A percentile compares a stretch with the other conserved stretches of the same genome.
phyloP scores from a whole-genome alignment of 495 filamentous ascomycete species.

The Xylaria grammica region DNA sequence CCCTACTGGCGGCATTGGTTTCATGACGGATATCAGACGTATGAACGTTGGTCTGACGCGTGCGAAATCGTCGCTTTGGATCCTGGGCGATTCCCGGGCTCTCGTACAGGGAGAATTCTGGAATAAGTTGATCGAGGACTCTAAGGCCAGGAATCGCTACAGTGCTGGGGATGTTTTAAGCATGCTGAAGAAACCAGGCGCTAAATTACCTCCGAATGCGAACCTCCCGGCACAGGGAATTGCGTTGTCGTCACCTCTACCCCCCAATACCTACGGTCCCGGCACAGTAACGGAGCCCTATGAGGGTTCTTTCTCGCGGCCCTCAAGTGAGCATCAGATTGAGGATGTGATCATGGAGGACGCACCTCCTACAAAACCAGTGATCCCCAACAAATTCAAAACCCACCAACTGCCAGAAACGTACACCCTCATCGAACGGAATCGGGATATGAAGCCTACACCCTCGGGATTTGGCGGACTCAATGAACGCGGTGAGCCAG shows the following conservation, averaged over 20 bases:
- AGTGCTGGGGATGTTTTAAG: constrained; percentile 67
- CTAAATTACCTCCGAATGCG: constrained; percentile 27
- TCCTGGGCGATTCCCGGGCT: constrained; percentile 87
- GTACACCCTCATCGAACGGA: constrained; percentile 30
- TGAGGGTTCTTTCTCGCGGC: constrained; percentile 3
- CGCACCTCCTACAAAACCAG: constrained; percentile 24
- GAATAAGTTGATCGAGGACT: constrained; percentile 81
- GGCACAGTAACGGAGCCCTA: not conserved
- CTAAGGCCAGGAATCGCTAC: constrained; percentile 74
- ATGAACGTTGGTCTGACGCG: constrained; percentile 99
- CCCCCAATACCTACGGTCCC: not conserved
- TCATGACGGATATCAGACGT: constrained; percentile 95
- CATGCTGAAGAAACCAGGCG: constrained; percentile 46
- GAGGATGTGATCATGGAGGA: constrained; percentile 40
- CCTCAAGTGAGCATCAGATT: not conserved
- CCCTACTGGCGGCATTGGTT: constrained; percentile 88
- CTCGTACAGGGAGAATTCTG: constrained; percentile 89
- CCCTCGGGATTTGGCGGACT: constrained; percentile 27
- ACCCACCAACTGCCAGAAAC: constrained; percentile 33
- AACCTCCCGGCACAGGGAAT: constrained; percentile 7
- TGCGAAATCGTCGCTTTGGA: constrained; percentile 94
- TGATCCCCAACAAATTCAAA: constrained; percentile 28
- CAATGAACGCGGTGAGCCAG: constrained; percentile 32
- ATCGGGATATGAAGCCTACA: not conserved
- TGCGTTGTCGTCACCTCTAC: constrained; percentile 12